phyloP scores from a whole-genome alignment of 1,284 basidiomycete species.

The Anthracocystis setariae region DNA sequence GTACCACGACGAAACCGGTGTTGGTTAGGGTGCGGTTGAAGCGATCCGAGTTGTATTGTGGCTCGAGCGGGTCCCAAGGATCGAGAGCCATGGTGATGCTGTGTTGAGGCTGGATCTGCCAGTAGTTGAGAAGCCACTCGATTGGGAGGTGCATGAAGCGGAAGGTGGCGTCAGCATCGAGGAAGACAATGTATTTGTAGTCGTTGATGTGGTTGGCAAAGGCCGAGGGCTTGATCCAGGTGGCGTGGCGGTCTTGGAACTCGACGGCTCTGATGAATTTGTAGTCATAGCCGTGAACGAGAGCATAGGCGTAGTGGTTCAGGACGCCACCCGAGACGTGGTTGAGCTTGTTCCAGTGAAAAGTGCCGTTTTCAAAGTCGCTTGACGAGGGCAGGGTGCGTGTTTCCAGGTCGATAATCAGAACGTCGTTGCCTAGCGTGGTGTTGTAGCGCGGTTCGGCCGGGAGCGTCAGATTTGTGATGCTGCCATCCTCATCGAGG shows the following conservation, averaged over 20 bases:
- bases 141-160: constrained; percentile 2
- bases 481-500: neutral
- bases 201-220: constrained; percentile 3
- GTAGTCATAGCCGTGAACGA: neutral
- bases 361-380: neutral
- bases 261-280: constrained; percentile 1
- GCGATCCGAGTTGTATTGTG: constrained; percentile 1
- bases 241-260: neutral
- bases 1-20: constrained; percentile 1
- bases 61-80: neutral
- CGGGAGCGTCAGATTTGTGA: constrained; percentile 1
- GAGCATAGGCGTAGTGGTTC: constrained; percentile 1
- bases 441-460: neutral
- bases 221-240: neutral
- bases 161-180: constrained; percentile 2
- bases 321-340: neutral
- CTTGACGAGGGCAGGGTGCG: neutral
- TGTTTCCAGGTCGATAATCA: constrained; percentile 2
- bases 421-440: neutral
- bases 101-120: constrained; percentile 1
- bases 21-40: neutral
- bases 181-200: constrained; percentile 1
- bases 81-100: constrained; percentile 1
- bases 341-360: constrained; percentile 1
- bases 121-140: constrained; percentile 1